These are phyloP conservation scores for Fusarium sp. DNA, from an alignment of 2,329 filamentous ascomycete species.

Conservation along the genomic window DNA sequence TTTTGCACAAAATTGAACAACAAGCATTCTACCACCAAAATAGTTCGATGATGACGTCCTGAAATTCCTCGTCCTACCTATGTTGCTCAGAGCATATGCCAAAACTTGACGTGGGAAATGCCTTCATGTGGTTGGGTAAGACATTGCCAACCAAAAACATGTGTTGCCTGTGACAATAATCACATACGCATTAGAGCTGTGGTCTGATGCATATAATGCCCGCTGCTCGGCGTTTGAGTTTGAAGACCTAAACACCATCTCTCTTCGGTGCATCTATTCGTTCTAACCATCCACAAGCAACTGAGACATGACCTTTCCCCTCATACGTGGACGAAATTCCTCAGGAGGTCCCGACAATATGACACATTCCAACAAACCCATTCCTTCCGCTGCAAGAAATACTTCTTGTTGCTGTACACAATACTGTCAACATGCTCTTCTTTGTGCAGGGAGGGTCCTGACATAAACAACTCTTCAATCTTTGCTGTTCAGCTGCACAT, in stretches of 20 bases:
- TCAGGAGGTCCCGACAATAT: conserved; percentile 11
- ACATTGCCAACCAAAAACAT: conserved; percentile 19
- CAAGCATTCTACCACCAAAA: conserved; percentile 6
- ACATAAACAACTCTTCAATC: background rate
- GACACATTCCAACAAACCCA: conserved; percentile 31
- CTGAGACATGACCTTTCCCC: conserved; percentile 28
- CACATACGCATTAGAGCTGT: conserved; percentile 6
- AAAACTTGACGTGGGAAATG: conserved; percentile 10
- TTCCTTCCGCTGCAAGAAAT: conserved; percentile 22
- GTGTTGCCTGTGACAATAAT: conserved; percentile 15
- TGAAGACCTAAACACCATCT: conserved; percentile 9
- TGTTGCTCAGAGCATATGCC: conserved; percentile 12
- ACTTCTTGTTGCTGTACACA: conserved; percentile 23
- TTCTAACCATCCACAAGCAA: conserved; percentile 17
- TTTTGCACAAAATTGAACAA: conserved; percentile 24
- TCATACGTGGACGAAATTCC: conserved; percentile 9
- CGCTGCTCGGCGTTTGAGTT: conserved; percentile 3
- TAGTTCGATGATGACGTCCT: conserved; percentile 20
- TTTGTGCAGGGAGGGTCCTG: background rate
- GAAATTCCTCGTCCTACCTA: conserved; percentile 5
- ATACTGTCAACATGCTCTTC: background rate
- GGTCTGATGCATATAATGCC: background rate
- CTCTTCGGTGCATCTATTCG: conserved; percentile 11
- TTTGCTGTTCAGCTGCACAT: background rate
- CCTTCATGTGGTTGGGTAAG: conserved; percentile 25